Percentiles rank a stretch among this genome's conserved stretches.
Evolutionary conservation across 208 protist genomes (phyloP).

Genomic region (Trypanosoma congolense): DNA sequence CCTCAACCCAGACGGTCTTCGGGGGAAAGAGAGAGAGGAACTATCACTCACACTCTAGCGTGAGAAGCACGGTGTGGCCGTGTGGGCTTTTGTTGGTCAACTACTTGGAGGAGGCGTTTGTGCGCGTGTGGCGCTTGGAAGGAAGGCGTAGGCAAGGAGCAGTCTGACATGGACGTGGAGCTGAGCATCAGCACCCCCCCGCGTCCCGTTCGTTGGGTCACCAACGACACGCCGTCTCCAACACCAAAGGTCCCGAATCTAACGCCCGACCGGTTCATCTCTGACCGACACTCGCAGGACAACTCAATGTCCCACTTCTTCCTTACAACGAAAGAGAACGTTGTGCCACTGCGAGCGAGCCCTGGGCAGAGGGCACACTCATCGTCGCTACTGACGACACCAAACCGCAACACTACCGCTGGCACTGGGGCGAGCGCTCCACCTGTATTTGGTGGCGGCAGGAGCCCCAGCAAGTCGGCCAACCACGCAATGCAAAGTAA

Average conservation of each 20-base stretch:
- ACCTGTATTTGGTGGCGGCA: neutral
- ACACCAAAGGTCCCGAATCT: conserved; percentile 2
- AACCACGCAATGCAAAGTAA: conserved; percentile 14
- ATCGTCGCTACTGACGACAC: conserved; percentile 13
- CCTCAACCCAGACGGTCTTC: too few species aligned
- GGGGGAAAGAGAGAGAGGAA: too few species aligned
- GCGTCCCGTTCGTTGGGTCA: conserved; percentile 6
- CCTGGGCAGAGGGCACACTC: conserved; percentile 24
- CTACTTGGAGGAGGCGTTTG: conserved; percentile 3
- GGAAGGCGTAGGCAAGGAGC: neutral
- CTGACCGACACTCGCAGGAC: conserved; percentile 47
- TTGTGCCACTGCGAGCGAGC: conserved; percentile 40
- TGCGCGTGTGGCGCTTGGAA: neutral
- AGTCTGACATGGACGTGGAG: conserved; percentile 6
- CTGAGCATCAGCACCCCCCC: conserved; percentile 10
- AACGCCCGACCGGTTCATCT: conserved; percentile 68
- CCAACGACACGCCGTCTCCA: conserved; percentile 15
- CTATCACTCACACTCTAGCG: too few species aligned
- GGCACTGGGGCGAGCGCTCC: neutral
- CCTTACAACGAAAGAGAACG: conserved; percentile 69
- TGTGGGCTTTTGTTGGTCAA: too few species aligned
- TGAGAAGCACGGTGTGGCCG: too few species aligned
- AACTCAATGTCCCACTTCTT: conserved; percentile 65
- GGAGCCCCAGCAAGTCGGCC: conserved; percentile 12
- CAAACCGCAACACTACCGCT: conserved; percentile 3